Evolutionary conservation across 2,329 filamentous ascomycete genomes (phyloP).

Genomic region (Claviceps purpurea): DNA sequence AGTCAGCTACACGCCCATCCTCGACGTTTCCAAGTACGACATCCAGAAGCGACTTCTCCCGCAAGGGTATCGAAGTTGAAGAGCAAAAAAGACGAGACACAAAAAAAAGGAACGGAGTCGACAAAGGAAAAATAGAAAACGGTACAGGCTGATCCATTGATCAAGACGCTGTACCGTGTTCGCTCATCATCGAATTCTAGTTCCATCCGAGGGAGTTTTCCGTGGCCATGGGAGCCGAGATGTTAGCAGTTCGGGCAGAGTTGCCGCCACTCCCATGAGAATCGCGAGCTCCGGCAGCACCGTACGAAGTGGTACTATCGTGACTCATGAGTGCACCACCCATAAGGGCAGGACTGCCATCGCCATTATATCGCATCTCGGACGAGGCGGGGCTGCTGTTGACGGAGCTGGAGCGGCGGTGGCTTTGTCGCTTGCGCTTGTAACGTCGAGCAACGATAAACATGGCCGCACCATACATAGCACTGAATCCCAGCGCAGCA

Average conservation of each 20-base stretch:
- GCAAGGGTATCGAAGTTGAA: conserved; percentile 19
- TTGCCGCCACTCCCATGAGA: conserved; percentile 54
- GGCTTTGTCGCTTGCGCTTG: conserved; percentile 68
- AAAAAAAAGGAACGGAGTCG: not conserved
- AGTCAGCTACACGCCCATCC: not conserved
- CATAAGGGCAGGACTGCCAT: conserved; percentile 51
- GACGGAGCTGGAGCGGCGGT: conserved; percentile 66
- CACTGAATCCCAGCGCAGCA: conserved; percentile 64
- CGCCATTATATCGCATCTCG: conserved; percentile 37
- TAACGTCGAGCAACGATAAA: conserved; percentile 84
- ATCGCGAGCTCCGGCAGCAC: conserved; percentile 34
- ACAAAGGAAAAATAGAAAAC: conserved; percentile 7
- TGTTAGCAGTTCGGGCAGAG: conserved; percentile 47
- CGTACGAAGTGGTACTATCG: conserved; percentile 41
- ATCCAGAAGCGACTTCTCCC: conserved; percentile 11
- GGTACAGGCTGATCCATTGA: conserved; percentile 8
- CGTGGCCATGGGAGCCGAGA: conserved; percentile 80
- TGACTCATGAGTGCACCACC: conserved; percentile 50
- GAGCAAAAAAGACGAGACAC: not conserved
- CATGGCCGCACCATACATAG: conserved; percentile 88
- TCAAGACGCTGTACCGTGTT: not conserved
- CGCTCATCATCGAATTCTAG: conserved; percentile 26
- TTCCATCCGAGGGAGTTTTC: conserved; percentile 97
- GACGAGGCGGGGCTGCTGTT: conserved; percentile 32
- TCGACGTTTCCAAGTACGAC: not conserved